Evolutionary conservation across 345 rosid species (phyloP).

Genomic region (Arabis alpina): DNA sequence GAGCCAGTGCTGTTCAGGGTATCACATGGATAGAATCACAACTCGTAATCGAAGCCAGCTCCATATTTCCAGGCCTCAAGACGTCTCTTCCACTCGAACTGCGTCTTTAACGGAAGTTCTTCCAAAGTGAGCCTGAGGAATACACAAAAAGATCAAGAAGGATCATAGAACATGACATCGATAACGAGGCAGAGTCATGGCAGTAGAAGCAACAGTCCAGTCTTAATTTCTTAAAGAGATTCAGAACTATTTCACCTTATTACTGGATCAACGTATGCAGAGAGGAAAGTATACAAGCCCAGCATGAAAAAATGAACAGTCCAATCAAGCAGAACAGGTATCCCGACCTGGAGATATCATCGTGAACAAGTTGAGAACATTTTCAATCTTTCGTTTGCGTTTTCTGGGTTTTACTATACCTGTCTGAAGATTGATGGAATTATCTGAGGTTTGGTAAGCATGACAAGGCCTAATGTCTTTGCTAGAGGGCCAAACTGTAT

Average conservation of each 20-base stretch:
- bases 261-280: constrained; percentile 70
- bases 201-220: not conserved
- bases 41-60: constrained; percentile 79
- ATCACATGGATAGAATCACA: constrained; percentile 45
- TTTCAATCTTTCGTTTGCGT: not conserved
- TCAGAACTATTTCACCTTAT: constrained; percentile 56
- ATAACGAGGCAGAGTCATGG: constrained; percentile 21
- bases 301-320: constrained; percentile 83
- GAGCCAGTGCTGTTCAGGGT: constrained; percentile 5
- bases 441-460: constrained; percentile 82
- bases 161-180: constrained; percentile 5
- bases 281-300: constrained; percentile 81
- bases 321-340: constrained; percentile 83
- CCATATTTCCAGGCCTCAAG: constrained; percentile 95
- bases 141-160: constrained; percentile 5
- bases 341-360: constrained; percentile 64
- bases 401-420: constrained; percentile 45
- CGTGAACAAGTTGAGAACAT: not conserved
- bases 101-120: constrained; percentile 56
- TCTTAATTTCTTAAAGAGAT: not conserved
- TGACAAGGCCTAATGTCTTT: constrained; percentile 92
- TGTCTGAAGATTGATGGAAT: constrained; percentile 84
- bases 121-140: constrained; percentile 58
- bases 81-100: constrained; percentile 68
- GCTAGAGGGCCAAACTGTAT: constrained; percentile 84